Evolutionary conservation across 495 filamentous ascomycete species (phyloP), one percentile per base, ranked within the genome.

Genomic region (Neurospora terricola): DNA sequence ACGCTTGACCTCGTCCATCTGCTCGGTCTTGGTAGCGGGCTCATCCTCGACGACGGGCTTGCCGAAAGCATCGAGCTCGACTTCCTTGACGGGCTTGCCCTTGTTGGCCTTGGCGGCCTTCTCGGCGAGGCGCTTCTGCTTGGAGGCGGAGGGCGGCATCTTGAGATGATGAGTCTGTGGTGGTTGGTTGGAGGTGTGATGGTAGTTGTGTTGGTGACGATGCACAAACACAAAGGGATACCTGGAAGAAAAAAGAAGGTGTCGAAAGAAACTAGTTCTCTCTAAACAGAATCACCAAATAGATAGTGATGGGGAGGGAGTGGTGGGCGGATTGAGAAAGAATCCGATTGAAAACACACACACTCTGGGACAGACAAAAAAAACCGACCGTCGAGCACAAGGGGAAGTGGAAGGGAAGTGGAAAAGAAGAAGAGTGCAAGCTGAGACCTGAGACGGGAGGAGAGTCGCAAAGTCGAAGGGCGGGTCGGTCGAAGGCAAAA

Each of bases 81-180:
- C 87, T 74, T 91, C 90, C 75, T 94, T 91, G 75, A 91, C 91
- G 77, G 91, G 88, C 87, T 94, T 94, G 81, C 90, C 88, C 11
- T 91, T 91, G 74, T 88, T 90, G 79, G 85, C 88, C 40, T 89
- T 92, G 74, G 91, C 93, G 79, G 89, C 94, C 83, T 94, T 94
- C 89, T 97, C 97, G 75, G 96, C 96, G 81, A 97, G 87, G 82
- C 96, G 92, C 84, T 96, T 97, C 79, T 96, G 96, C 86, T 99
- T 99, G 76, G 96, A 98, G 79, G 96, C 91, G 75, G 96, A 98
- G 77, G 97, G 94, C 77, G 97, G 92, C 91, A 93, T 94, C 42
- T 71, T 77, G 66, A 70, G 48, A 4, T 71, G 39, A 42, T 59
- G 72, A 40, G 36, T 70, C 12, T n/a, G 59, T 75, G 11, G 23